Conservation (phyloP, 345 rosid genomes). For the Firmiana major region DNA sequence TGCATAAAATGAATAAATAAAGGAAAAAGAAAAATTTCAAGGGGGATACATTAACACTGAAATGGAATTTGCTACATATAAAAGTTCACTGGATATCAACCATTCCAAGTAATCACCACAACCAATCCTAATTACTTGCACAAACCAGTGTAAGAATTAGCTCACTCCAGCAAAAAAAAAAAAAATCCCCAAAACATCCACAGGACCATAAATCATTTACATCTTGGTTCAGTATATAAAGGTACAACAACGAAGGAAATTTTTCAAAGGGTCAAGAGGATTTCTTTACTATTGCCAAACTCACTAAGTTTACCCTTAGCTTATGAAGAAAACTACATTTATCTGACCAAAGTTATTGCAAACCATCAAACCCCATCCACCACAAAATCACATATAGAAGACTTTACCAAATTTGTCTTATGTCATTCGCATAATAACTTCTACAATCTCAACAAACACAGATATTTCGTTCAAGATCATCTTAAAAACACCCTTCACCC, state of each 20-base stretch:
- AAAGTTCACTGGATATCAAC: not conserved
- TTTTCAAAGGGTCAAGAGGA: not conserved
- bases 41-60: too few relatives aligned
- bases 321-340: not conserved
- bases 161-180: not conserved
- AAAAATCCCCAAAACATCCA: not conserved
- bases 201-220: not conserved
- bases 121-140: not conserved
- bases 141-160: not conserved
- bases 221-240: not conserved
- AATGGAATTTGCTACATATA: not conserved
- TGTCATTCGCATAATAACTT: not conserved
- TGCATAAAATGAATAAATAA: slow-evolving; percentile 26
- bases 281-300: not conserved
- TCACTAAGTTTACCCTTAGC: not conserved
- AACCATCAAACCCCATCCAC: slow-evolving; percentile 2
- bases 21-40: not conserved
- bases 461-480: not conserved
- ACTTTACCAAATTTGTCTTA: not conserved
- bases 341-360: not conserved
- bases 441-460: not conserved
- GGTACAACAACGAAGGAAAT: not conserved
- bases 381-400: not conserved
- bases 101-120: not conserved
- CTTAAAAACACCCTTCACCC: too few relatives aligned